These are phyloP conservation scores for Silene uniflora DNA, from an alignment of 148 eudicot species.

Conservation along the genomic window DNA sequence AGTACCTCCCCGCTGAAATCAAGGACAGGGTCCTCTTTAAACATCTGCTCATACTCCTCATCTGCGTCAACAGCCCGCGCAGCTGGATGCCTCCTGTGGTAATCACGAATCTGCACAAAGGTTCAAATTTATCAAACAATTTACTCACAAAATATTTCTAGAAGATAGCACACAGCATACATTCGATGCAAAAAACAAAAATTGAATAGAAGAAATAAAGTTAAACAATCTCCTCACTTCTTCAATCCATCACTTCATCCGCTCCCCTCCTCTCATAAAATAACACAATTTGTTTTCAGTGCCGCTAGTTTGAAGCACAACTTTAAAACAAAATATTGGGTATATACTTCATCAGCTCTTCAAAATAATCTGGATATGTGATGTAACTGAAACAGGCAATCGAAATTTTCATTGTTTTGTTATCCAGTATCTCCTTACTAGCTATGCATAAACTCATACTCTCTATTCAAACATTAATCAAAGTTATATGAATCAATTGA, in stretches of 20 bases:
- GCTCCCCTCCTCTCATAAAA: background rate
- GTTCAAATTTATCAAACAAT: constrained; percentile 8
- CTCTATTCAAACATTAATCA: background rate
- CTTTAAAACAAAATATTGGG: background rate
- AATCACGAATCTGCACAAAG: constrained; percentile 80
- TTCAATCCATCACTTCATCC: no score
- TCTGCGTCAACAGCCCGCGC: constrained; percentile 67
- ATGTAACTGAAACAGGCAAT: background rate
- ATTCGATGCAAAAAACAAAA: background rate
- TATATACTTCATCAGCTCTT: background rate
- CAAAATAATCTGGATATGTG: background rate
- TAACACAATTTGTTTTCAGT: no score
- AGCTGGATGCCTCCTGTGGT: constrained; percentile 91
- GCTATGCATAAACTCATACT: background rate
- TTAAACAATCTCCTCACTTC: background rate
- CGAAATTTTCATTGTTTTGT: background rate
- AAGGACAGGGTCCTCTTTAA: constrained; percentile 79
- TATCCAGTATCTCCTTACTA: background rate
- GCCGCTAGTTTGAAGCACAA: background rate
- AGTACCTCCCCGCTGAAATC: constrained; percentile 96
- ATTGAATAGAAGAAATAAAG: background rate
- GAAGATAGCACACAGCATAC: background rate
- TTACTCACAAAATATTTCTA: background rate
- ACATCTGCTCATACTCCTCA: constrained; percentile 83
- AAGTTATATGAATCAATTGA: background rate